Percentiles rank a stretch among this genome's conserved stretches.
These are phyloP conservation scores for Apiotrichum gracile DNA, from an alignment of 1,284 basidiomycete species.

Conservation along the genomic window DNA sequence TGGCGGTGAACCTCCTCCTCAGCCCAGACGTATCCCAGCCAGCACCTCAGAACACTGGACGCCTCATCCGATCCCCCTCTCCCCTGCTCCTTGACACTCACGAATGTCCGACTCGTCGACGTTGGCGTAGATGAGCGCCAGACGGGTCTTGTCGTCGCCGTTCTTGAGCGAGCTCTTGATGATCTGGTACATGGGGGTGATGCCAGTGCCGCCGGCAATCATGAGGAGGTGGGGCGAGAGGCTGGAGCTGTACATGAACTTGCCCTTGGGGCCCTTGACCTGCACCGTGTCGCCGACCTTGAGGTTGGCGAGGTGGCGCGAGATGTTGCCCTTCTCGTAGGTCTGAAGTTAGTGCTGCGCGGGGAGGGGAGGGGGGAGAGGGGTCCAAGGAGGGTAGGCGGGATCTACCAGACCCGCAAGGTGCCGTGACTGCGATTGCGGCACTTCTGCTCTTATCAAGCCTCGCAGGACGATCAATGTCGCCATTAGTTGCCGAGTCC, in stretches of 20 bases:
- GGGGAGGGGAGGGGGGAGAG: background rate
- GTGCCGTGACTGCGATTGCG: too few relatives aligned
- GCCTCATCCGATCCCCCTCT: too few relatives aligned
- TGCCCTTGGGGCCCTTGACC: constrained; percentile 93
- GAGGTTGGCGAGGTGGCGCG: constrained; percentile 70
- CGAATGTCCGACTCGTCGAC: constrained; percentile 79
- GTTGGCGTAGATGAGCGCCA: constrained; percentile 93
- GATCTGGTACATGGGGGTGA: constrained; percentile 98
- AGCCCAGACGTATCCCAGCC: too few relatives aligned
- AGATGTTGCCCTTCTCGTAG: constrained; percentile 97
- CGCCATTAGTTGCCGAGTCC: too few relatives aligned
- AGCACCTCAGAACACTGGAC: too few relatives aligned
- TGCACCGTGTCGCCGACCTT: constrained; percentile 80
- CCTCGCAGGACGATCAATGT: too few relatives aligned
- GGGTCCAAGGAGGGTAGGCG: too few relatives aligned
- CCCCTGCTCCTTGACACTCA: constrained; percentile 18
- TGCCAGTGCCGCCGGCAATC: constrained; percentile 91
- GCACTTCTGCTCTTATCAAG: too few relatives aligned
- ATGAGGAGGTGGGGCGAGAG: constrained; percentile 78
- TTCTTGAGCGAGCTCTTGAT: constrained; percentile 80
- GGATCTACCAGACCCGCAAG: too few relatives aligned
- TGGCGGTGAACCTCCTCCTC: too few relatives aligned
- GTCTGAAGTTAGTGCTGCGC: constrained; percentile 54
- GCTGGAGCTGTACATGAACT: constrained; percentile 71
- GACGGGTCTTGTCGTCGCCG: constrained; percentile 71